phyloP scores from a whole-genome alignment of 1,284 basidiomycete species.

The Stygiomarasmius scandens region DNA sequence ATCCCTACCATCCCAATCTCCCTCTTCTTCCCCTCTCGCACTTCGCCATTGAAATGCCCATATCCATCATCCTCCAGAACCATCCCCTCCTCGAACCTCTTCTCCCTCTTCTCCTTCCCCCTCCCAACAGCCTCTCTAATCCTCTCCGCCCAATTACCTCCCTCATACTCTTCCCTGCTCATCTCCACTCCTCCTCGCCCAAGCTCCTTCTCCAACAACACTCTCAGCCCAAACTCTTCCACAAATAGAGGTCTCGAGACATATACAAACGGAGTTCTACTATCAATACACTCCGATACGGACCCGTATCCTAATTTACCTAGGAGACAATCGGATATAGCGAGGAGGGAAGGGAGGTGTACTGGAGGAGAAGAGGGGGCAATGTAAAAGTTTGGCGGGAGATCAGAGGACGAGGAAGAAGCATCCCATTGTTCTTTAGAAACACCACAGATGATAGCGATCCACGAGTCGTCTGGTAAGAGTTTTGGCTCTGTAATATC shows the following conservation, averaged over 20 bases:
- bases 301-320: slow-evolving; percentile 79
- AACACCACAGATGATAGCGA: slow-evolving; percentile 77
- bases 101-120: slow-evolving; percentile 39
- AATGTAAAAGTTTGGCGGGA: slow-evolving; percentile 74
- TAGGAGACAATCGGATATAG: slow-evolving; percentile 72
- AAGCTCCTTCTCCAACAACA: slow-evolving; percentile 54
- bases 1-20: slow-evolving; percentile 25
- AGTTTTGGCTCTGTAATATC: slow-evolving; percentile 37
- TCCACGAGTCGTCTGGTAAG: slow-evolving; percentile 71
- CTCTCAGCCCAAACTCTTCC: slow-evolving; percentile 74
- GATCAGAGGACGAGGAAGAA: slow-evolving; percentile 31
- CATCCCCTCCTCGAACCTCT: slow-evolving; percentile 24
- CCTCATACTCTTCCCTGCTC: slow-evolving; percentile 62
- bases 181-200: slow-evolving; percentile 67
- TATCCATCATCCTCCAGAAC: neutral
- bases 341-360: slow-evolving; percentile 78
- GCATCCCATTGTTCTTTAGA: slow-evolving; percentile 58
- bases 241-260: slow-evolving; percentile 78
- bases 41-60: neutral
- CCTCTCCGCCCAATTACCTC: slow-evolving; percentile 65
- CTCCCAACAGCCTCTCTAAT: slow-evolving; percentile 57
- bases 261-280: slow-evolving; percentile 73
- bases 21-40: neutral
- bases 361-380: slow-evolving; percentile 74
- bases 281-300: slow-evolving; percentile 72